A percentile compares a stretch with the other conserved stretches of the same genome.
phyloP scores from a whole-genome alignment of 106 monocot species.

The Chionographis japonica region DNA sequence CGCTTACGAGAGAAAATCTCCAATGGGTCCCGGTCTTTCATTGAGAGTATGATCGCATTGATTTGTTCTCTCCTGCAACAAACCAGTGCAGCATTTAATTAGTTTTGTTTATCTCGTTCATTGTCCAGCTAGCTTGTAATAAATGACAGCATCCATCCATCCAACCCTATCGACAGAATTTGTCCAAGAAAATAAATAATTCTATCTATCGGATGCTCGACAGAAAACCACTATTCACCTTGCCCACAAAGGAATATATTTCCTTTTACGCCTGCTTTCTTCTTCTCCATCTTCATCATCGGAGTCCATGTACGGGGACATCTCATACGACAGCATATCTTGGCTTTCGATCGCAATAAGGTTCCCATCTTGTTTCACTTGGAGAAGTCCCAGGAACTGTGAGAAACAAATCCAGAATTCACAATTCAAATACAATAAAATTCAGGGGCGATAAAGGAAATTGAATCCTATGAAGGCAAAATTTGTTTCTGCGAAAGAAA shows the following conservation, averaged over 20 bases:
- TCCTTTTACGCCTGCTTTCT: constrained; percentile 36
- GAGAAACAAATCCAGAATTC: not conserved
- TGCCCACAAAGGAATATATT: constrained; percentile 79
- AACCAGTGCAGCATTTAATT: too few species aligned
- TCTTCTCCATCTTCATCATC: constrained; percentile 77
- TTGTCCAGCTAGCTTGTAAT: too few species aligned
- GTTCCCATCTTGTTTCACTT: constrained; percentile 4
- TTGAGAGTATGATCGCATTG: constrained; percentile 29
- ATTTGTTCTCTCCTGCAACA: constrained; percentile 51
- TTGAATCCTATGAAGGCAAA: too few species aligned
- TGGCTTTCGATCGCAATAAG: constrained; percentile 14
- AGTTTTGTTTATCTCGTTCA: too few species aligned
- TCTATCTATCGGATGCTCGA: too few species aligned
- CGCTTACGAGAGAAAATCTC: constrained; percentile 49
- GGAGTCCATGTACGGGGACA: constrained; percentile 86
- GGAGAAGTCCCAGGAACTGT: too few species aligned
- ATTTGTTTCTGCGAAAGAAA: too few species aligned
- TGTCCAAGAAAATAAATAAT: too few species aligned
- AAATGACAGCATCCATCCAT: too few species aligned
- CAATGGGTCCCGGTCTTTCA: constrained; percentile 30
- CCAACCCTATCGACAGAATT: too few species aligned
- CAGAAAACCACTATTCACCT: constrained; percentile 31
- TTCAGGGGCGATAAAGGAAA: not conserved
- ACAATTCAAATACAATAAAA: not conserved
- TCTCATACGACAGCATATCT: constrained; percentile 61